Percentiles rank a stretch among this genome's conserved stretches.
Conservation (phyloP, 2,329 filamentous ascomycete genomes). For the Incumbomyces delicatus region DNA sequence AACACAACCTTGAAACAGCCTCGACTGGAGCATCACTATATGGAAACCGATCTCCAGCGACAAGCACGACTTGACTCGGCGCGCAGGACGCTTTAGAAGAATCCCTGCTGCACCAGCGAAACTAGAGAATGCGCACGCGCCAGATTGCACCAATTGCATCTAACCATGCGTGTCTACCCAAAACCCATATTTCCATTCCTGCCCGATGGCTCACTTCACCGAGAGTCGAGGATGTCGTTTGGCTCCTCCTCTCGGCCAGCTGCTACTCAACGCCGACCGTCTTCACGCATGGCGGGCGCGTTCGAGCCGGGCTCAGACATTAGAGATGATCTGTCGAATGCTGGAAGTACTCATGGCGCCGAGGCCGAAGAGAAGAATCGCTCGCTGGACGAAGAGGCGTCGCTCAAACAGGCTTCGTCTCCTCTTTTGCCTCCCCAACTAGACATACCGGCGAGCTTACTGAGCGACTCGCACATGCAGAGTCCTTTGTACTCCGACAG, state of each 20-base stretch:
- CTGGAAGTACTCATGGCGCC: conserved; percentile 13
- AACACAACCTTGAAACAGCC: no score
- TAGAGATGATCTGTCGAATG: conserved; percentile 14
- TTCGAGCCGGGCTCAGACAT: conserved; percentile 26
- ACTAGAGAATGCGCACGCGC: neutral
- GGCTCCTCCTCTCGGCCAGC: conserved; percentile 10
- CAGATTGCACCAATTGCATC: conserved; percentile 2
- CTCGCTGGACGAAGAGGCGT: neutral
- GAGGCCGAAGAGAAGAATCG: conserved; percentile 5
- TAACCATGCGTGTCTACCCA: conserved; percentile 3
- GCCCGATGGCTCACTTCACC: neutral
- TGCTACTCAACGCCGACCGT: conserved; percentile 13
- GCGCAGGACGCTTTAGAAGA: no score
- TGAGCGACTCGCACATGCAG: conserved; percentile 14
- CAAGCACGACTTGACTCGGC: no score
- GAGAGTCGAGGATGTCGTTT: conserved; percentile 12
- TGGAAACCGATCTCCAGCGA: no score
- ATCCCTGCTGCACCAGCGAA: no score
- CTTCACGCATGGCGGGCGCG: conserved; percentile 26
- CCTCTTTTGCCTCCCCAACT: conserved; percentile 11
- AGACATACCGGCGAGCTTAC: conserved; percentile 17
- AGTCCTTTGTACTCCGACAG: conserved; percentile 9
- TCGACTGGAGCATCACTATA: no score
- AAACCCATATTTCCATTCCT: neutral
- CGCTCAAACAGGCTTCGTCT: conserved; percentile 4